Base-by-base conservation (phyloP, 2,329 filamentous ascomycete species). In the Clonostachys rhizophaga region DNA sequence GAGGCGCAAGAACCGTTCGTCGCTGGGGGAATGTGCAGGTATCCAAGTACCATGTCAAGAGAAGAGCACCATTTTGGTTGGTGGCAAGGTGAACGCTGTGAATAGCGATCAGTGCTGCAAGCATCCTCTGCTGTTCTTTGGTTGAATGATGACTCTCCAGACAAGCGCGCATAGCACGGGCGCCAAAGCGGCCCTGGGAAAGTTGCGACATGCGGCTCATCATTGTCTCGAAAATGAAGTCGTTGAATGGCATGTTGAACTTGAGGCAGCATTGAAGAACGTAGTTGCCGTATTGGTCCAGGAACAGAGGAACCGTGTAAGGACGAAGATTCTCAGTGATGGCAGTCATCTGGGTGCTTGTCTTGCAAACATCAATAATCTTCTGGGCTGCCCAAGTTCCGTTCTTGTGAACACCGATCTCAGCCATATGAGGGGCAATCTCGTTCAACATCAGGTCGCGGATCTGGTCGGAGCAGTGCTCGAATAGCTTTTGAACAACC, bases 371-470 rank as follows among this genome's bases (percentile, higher is more conserved):
- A 59, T 97, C 92, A 56, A 99, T 97, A 60, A 99, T 97, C 78
- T 97, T 99, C 70, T 99, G 94, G 2, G 94, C 94, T 47, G 94
- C 94, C 94, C 94, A 99, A 2, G 94, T 99, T 52, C 94, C 94
- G 60, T 99, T 99, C 80, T 99, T 99, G 78, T 99, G 94, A 8
- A 96, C 85, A 58, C 94, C 94, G 68, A 97, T 96, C 68, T 97
- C 91, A 24, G 92, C 91, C 63, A 97, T 80, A 62, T 96, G 91
- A 49, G 92, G 91, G 4, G 88, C 83, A 58, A 99, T 95, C 61
- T 91, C 84, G 13, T 74, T 69, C 49, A 99, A 75, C 94, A 99
- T 97, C 48, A 87, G 86, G 65, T 96, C 91, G 58, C 95, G 91
- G 40, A 92, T 83, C 40, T 83, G 75, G 63, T 97, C 92, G 1